phyloP scores from a whole-genome alignment of 495 filamentous ascomycete genomes.

The Aspergillus taichungensis region DNA sequence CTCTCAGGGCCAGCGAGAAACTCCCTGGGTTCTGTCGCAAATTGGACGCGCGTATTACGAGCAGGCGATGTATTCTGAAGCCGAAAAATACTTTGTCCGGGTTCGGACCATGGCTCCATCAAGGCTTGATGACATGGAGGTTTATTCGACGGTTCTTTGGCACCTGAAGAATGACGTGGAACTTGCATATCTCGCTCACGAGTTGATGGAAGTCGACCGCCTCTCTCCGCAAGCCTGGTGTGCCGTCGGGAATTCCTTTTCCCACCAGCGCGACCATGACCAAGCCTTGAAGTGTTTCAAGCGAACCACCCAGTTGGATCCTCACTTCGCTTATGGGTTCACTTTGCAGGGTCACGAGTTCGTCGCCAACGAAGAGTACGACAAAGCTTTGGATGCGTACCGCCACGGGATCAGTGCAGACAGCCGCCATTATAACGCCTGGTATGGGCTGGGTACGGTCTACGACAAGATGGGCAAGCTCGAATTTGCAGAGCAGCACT shows the following conservation, averaged over 20 bases:
- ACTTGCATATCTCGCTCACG: conserved; percentile 83
- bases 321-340: conserved; percentile 88
- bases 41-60: conserved; percentile 87
- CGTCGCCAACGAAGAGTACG: conserved; percentile 93
- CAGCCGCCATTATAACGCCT: conserved; percentile 88
- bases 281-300: conserved; percentile 94
- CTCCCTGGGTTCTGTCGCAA: conserved; percentile 88
- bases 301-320: conserved; percentile 80
- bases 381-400: conserved; percentile 83
- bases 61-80: conserved; percentile 70
- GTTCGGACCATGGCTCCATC: conserved; percentile 69
- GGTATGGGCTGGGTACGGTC: conserved; percentile 88
- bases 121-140: conserved; percentile 86
- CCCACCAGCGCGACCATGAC: conserved; percentile 89
- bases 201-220: conserved; percentile 75
- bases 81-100: conserved; percentile 73
- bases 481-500: conserved; percentile 83
- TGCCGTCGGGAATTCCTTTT: conserved; percentile 89
- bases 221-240: conserved; percentile 93
- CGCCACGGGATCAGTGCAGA: conserved; percentile 76
- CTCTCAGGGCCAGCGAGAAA: conserved; percentile 69
- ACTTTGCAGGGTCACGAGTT: conserved; percentile 95
- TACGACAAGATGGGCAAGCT: conserved; percentile 93
- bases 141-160: conserved; percentile 97
- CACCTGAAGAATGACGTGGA: conserved; percentile 87